Conservation (phyloP, 2,329 filamentous ascomycete genomes). For the Colletotrichum endophyticum region DNA sequence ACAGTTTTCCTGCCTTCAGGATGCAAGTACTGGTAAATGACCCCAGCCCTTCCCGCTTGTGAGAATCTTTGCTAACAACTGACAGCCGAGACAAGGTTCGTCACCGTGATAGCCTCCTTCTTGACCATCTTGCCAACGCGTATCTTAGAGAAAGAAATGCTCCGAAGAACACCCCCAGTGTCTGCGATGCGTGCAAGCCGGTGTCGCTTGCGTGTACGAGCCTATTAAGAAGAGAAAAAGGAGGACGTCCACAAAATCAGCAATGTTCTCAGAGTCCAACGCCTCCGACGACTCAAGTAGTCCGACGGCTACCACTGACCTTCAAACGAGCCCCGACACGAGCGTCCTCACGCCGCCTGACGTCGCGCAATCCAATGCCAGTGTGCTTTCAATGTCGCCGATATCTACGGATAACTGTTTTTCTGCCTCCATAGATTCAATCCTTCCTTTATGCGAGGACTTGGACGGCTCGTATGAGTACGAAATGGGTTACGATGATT, state of each 20-base stretch:
- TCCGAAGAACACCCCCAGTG: conserved; percentile 21
- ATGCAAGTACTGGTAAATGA: conserved; percentile 21
- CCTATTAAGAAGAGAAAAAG: conserved; percentile 22
- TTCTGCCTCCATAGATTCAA: background rate
- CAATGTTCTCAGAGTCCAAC: background rate
- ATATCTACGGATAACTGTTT: background rate
- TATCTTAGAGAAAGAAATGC: conserved; percentile 19
- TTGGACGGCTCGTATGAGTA: background rate
- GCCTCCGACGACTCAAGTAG: conserved; percentile 5
- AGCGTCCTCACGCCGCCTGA: conserved; percentile 4
- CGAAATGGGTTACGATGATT: background rate
- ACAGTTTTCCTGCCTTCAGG: background rate
- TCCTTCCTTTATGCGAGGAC: background rate
- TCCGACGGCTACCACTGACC: background rate
- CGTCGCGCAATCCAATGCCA: background rate
- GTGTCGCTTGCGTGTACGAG: conserved; percentile 17
- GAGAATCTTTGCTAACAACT: background rate
- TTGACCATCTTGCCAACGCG: background rate
- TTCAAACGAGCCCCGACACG: conserved; percentile 10
- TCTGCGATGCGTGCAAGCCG: conserved; percentile 18
- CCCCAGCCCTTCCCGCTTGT: background rate
- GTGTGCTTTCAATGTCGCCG: background rate
- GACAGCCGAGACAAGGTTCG: conserved; percentile 21
- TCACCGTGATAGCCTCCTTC: background rate
- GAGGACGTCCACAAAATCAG: background rate